Evolutionary conservation across 2,329 filamentous ascomycete species (phyloP), one percentile per base, ranked within the genome.

Genomic region (Colletotrichum nymphaeae): DNA sequence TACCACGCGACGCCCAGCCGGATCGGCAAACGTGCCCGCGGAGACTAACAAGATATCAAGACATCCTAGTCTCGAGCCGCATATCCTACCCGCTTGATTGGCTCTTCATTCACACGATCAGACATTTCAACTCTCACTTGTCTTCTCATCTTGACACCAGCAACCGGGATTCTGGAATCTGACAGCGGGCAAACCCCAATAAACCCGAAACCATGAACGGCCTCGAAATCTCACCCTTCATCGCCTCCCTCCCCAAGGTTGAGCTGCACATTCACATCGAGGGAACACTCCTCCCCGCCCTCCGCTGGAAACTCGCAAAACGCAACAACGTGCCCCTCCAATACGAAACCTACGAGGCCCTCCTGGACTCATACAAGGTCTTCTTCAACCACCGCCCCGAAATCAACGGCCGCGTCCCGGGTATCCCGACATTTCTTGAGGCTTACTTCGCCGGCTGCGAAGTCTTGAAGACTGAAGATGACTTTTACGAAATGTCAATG

Each of bases 241-340:
- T 95, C 52, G 82, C 84, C 63, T 87, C 87, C 26, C 88, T 95
- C 30, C 93, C 93, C 75, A 95, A 95, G 85, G 94, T 92, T 82
- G 93, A 96, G 81, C 93, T 95, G 79, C 93, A 95, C 83, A 89
- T 95, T 67, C 94, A 96, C 80, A 87, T 96, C 32, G 93, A 95
- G 82, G 94, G 94, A 66, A 92, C 92, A 12, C 87, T 96, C 46
- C 91, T 91, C 42, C 93, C 93, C 0, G 83, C 87, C 64, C 86
- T 95, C 42, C 89, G 95, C 74, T 95, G 95, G 84, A 79, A 86
- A 46, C 89, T 96, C 6, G 92, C 93, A 7, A 79, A 84, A 42
- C 89, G 89, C 78, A 85, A 85, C 66, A 89, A 95, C 75, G 86
- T 95, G 1, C 90, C 91, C 4, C 83, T 86, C 30, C 90, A 94